A percentile compares a stretch with the other conserved stretches of the same genome.
These are phyloP conservation scores for Lenwebbia sp. DNA, from an alignment of 345 rosid species.

Conservation along the genomic window DNA sequence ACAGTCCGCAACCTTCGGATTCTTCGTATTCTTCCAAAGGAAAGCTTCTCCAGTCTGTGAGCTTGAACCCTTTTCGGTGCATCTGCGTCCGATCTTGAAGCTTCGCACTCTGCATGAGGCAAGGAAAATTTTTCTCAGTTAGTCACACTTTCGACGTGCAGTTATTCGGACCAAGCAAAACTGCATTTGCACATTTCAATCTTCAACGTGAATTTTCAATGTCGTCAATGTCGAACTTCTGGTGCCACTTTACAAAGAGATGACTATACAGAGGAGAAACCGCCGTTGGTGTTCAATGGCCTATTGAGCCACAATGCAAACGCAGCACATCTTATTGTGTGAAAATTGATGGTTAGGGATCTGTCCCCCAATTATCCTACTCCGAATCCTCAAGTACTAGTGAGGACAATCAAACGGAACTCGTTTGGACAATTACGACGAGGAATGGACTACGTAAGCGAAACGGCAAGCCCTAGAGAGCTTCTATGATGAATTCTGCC, in stretches of 20 bases:
- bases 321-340: not conserved
- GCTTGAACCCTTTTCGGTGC: not conserved
- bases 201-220: not conserved
- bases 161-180: not conserved
- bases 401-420: not conserved
- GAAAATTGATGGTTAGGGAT: not conserved
- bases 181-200: not conserved
- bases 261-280: not conserved
- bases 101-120: not conserved
- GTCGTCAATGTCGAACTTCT: not conserved
- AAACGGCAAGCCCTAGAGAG: not conserved
- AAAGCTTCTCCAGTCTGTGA: not conserved
- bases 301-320: not conserved
- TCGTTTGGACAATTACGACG: not conserved
- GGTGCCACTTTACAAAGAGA: not conserved
- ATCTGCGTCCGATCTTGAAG: not conserved
- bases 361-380: not conserved
- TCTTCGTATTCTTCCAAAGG: not conserved
- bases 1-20: conserved; percentile 23
- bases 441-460: not conserved
- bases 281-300: not conserved
- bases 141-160: not conserved
- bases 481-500: not conserved
- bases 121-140: not conserved
- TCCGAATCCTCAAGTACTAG: not conserved